These are phyloP conservation scores for Coprinopsis strossmayeri DNA, from an alignment of 768 basidiomycete genomes.

Conservation along the genomic window DNA sequence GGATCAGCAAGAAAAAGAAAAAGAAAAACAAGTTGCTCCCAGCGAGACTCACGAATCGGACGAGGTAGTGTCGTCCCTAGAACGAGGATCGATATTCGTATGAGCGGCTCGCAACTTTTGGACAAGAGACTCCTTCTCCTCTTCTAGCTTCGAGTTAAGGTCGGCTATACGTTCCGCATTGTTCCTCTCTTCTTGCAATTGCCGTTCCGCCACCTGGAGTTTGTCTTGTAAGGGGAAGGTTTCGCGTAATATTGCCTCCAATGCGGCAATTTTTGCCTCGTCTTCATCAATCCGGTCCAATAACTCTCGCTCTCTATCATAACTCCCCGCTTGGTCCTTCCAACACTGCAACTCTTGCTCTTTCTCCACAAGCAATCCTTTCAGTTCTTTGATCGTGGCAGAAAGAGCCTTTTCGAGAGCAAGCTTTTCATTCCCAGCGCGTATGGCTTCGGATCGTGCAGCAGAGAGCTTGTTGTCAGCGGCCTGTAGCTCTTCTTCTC, in stretches of 20 bases:
- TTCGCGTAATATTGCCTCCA: slow-evolving; percentile 44
- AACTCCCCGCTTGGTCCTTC: slow-evolving; percentile 32
- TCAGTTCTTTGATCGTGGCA: slow-evolving; percentile 37
- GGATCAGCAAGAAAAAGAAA: background rate
- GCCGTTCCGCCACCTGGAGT: slow-evolving; percentile 30
- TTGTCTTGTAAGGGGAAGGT: slow-evolving; percentile 34
- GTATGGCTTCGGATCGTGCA: slow-evolving; percentile 41
- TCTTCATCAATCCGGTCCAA: slow-evolving; percentile 68
- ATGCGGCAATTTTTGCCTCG: slow-evolving; percentile 53
- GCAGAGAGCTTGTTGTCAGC: slow-evolving; percentile 43
- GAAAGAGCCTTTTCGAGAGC: slow-evolving; percentile 43
- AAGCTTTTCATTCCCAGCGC: slow-evolving; percentile 52
- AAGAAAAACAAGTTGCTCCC: background rate
- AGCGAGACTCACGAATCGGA: slow-evolving; percentile 14
- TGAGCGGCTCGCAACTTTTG: slow-evolving; percentile 35
- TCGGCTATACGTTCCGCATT: slow-evolving; percentile 34
- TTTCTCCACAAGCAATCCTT: slow-evolving; percentile 41
- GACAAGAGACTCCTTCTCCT: slow-evolving; percentile 47
- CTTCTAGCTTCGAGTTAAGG: slow-evolving; percentile 37
- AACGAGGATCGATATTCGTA: slow-evolving; percentile 19
- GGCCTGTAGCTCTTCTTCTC: slow-evolving; percentile 35
- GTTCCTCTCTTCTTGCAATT: slow-evolving; percentile 36
- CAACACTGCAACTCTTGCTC: slow-evolving; percentile 52
- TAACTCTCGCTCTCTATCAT: slow-evolving; percentile 53
- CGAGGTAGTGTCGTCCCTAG: slow-evolving; percentile 13